phyloP scores from a whole-genome alignment of 805 yeast genomes.

The Blastobotrys mokoenaii region DNA sequence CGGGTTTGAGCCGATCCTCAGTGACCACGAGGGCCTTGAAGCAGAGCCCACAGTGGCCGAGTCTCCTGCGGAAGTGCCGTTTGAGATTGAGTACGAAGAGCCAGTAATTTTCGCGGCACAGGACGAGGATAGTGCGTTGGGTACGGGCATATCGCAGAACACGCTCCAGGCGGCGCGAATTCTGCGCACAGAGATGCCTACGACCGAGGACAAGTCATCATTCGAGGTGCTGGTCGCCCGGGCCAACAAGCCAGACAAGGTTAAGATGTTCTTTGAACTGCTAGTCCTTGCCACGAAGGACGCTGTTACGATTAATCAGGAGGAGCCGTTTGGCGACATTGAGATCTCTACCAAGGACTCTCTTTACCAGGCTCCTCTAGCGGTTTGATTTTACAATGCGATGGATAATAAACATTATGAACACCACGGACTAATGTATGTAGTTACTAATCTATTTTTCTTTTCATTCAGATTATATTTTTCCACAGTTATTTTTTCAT shows the following conservation, averaged over 20 bases:
- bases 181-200: slow-evolving; percentile 20
- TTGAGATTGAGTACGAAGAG: neutral
- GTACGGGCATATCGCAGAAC: slow-evolving; percentile 34
- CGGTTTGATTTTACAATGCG: too few relatives aligned
- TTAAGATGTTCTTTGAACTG: slow-evolving; percentile 71
- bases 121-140: neutral
- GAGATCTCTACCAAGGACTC: slow-evolving; percentile 39
- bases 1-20: slow-evolving; percentile 4
- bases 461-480: neutral
- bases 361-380: slow-evolving; percentile 22
- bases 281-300: slow-evolving; percentile 74
- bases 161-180: slow-evolving; percentile 46
- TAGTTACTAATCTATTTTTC: neutral
- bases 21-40: slow-evolving; percentile 10
- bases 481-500: neutral
- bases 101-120: slow-evolving; percentile 1
- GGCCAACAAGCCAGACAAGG: slow-evolving; percentile 46
- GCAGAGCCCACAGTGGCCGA: slow-evolving; percentile 3
- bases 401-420: too few relatives aligned
- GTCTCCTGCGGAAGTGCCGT: neutral
- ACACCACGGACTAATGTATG: too few relatives aligned
- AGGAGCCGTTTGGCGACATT: slow-evolving; percentile 51
- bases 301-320: slow-evolving; percentile 56
- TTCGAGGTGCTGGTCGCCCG: slow-evolving; percentile 24
- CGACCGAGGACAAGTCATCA: slow-evolving; percentile 23